Evolutionary conservation across 768 basidiomycete species (phyloP).

Genomic region (Boletus eberwhitei): DNA sequence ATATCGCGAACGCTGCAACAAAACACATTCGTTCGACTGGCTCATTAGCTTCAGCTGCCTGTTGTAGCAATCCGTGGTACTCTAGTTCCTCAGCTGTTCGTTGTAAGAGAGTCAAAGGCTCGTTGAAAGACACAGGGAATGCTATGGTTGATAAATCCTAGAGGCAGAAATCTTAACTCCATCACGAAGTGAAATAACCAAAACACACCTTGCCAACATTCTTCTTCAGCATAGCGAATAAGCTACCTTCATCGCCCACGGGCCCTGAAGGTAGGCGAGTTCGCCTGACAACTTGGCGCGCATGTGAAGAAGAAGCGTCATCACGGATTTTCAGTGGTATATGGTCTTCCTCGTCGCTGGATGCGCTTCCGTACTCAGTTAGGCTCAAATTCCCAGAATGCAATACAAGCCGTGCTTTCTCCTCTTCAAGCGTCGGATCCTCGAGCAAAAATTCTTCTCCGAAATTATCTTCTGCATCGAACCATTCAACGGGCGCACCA

Average conservation of each 20-base stretch:
- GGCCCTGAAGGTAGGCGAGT: constrained; percentile 57
- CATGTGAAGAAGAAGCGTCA: constrained; percentile 4
- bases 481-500: constrained; percentile 61
- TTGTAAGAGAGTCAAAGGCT: constrained; percentile 81
- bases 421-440: constrained; percentile 37
- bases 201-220: constrained; percentile 76
- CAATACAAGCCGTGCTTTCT: constrained; percentile 36
- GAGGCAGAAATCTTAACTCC: not conserved
- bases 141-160: constrained; percentile 81
- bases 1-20: constrained; percentile 83
- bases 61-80: constrained; percentile 65
- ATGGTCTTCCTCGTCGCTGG: constrained; percentile 47
- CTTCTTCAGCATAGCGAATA: constrained; percentile 81
- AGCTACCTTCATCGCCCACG: constrained; percentile 73
- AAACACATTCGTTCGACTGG: constrained; percentile 67
- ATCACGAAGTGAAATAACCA: not conserved
- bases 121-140: constrained; percentile 89
- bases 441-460: constrained; percentile 63
- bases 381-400: constrained; percentile 42
- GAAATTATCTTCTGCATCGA: constrained; percentile 58
- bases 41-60: constrained; percentile 57
- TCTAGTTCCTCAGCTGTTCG: constrained; percentile 81
- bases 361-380: constrained; percentile 37
- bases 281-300: constrained; percentile 43
- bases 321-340: not conserved